phyloP scores from a whole-genome alignment of 768 basidiomycete genomes.

The Suillus plorans region DNA sequence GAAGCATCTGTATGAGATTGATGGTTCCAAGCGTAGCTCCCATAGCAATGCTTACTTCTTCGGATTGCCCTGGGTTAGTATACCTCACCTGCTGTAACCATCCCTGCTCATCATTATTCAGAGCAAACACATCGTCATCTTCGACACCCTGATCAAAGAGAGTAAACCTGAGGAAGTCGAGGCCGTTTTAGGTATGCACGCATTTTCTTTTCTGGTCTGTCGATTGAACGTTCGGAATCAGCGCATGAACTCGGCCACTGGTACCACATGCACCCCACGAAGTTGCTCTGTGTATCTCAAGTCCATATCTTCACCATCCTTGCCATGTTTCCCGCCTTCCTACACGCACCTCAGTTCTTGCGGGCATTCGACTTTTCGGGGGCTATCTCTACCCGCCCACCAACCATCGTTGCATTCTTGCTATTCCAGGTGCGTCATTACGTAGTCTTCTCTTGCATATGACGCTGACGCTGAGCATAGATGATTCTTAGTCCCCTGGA shows the following conservation, averaged over 20 bases:
- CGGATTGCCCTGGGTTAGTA: constrained; percentile 85
- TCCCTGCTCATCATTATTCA: constrained; percentile 23
- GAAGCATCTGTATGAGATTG: constrained; percentile 94
- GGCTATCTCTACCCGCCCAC: constrained; percentile 60
- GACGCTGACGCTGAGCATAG: constrained; percentile 29
- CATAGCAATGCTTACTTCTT: constrained; percentile 99
- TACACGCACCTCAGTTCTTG: constrained; percentile 76
- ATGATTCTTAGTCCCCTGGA: constrained; percentile 84
- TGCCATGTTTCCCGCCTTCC: constrained; percentile 86
- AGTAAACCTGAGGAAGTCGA: constrained; percentile 91
- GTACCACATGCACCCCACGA: constrained; percentile 88
- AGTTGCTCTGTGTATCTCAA: constrained; percentile 84
- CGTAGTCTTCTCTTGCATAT: neutral
- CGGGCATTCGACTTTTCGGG: constrained; percentile 79
- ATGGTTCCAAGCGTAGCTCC: constrained; percentile 92
- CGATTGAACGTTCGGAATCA: constrained; percentile 18
- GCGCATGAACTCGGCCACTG: constrained; percentile 98
- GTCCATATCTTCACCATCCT: constrained; percentile 86
- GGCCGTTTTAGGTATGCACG: constrained; percentile 72
- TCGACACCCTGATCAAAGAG: constrained; percentile 94
- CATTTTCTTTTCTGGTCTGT: neutral
- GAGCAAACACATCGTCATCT: constrained; percentile 96
- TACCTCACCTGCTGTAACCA: neutral
- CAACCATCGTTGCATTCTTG: constrained; percentile 83
- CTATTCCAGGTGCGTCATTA: constrained; percentile 64